These are phyloP conservation scores for Emericellopsis cladophorae DNA, from an alignment of 2,329 filamentous ascomycete species.

Conservation along the genomic window DNA sequence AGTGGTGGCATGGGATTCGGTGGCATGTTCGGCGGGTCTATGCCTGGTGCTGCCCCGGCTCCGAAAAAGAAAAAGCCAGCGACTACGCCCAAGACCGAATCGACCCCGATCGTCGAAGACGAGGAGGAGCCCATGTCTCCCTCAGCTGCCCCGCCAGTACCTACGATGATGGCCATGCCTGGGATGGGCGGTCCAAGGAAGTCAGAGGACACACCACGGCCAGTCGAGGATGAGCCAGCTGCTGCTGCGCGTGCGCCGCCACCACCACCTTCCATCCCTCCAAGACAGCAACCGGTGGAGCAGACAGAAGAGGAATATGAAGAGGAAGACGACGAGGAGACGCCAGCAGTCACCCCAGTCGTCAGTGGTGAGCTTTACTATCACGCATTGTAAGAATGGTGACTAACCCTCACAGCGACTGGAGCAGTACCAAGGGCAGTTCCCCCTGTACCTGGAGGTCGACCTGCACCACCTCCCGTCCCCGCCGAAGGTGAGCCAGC, in stretches of 20 bases:
- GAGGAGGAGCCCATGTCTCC: conserved; percentile 27
- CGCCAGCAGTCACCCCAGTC: conserved; percentile 16
- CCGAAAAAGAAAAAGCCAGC: conserved; percentile 41
- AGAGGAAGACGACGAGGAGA: conserved; percentile 19
- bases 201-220: conserved; percentile 26
- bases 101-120: conserved; percentile 25
- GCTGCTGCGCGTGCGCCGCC: conserved; percentile 11
- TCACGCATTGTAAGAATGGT: background rate
- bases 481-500: conserved; percentile 45
- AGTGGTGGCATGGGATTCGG: conserved; percentile 95
- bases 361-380: conserved; percentile 9
- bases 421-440: conserved; percentile 17
- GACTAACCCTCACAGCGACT: background rate
- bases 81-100: conserved; percentile 24
- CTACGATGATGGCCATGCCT: conserved; percentile 53
- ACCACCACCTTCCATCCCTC: conserved; percentile 16
- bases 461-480: conserved; percentile 44
- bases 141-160: conserved; percentile 38
- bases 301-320: conserved; percentile 9
- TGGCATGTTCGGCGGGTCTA: conserved; percentile 76
- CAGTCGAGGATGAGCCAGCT: conserved; percentile 17
- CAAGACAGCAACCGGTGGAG: conserved; percentile 4
- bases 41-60: conserved; percentile 35
- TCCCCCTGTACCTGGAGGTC: conserved; percentile 34
- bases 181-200: conserved; percentile 53